These are phyloP conservation scores for Kalaharituber pfeilii DNA, from an alignment of 2,329 filamentous ascomycete species.

Conservation along the genomic window DNA sequence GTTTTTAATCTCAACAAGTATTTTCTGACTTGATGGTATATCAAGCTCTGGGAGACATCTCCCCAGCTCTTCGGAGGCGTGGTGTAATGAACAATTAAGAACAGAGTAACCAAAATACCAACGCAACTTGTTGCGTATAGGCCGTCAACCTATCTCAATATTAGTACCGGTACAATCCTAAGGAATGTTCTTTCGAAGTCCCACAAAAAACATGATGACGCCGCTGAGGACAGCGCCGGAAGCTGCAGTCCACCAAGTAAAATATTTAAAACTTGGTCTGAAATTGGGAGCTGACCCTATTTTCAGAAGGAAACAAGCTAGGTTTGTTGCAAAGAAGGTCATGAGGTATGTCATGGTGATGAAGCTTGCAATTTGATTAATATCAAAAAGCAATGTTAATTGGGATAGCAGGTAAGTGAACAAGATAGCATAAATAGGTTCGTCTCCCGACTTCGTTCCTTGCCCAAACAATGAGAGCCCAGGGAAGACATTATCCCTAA, in stretches of 20 bases:
- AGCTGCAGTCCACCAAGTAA: slow-evolving; percentile 69
- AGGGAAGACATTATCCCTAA: slow-evolving; percentile 52
- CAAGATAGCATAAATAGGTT: slow-evolving; percentile 59
- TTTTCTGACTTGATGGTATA: slow-evolving; percentile 76
- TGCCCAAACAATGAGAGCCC: slow-evolving; percentile 57
- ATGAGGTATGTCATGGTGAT: slow-evolving; percentile 87
- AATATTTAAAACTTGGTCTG: slow-evolving; percentile 72
- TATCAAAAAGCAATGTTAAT: slow-evolving; percentile 60
- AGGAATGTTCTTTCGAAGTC: neutral
- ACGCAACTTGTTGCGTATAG: slow-evolving; percentile 63
- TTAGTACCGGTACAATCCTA: too few relatives aligned
- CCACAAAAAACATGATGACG: slow-evolving; percentile 65
- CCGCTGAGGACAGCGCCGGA: slow-evolving; percentile 58
- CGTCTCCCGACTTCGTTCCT: slow-evolving; percentile 53
- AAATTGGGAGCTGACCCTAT: slow-evolving; percentile 81
- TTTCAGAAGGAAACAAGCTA: slow-evolving; percentile 73
- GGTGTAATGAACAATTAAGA: slow-evolving; percentile 69
- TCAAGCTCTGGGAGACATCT: slow-evolving; percentile 74
- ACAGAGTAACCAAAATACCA: slow-evolving; percentile 55
- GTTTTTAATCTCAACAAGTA: slow-evolving; percentile 67
- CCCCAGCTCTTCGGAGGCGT: slow-evolving; percentile 78
- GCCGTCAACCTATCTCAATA: slow-evolving; percentile 40
- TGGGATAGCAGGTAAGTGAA: slow-evolving; percentile 61
- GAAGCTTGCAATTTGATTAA: slow-evolving; percentile 77
- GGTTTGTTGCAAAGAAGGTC: slow-evolving; percentile 77